phyloP scores from a whole-genome alignment of 495 filamentous ascomycete species.

The Aspergillus biplanus region DNA sequence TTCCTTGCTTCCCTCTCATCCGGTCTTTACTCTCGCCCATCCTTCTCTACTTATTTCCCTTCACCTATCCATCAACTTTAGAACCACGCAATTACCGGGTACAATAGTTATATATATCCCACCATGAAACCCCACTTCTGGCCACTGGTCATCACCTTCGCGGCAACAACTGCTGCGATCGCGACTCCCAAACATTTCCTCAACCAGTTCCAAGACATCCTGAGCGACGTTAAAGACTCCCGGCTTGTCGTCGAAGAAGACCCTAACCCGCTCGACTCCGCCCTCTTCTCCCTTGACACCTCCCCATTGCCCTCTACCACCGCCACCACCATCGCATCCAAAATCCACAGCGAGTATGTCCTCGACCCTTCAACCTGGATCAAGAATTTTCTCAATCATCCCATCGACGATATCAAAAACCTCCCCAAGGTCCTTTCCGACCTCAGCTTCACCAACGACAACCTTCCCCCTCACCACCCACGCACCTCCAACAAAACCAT shows the following conservation, averaged over 20 bases:
- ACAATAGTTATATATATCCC: background rate
- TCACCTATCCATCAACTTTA: background rate
- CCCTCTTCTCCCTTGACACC: background rate
- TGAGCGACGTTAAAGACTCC: background rate
- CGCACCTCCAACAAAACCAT: constrained; percentile 65
- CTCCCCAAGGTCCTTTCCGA: constrained; percentile 2
- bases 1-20: background rate
- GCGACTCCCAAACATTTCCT: background rate
- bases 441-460: constrained; percentile 1
- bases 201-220: background rate
- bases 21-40: background rate
- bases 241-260: background rate
- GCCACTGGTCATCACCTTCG: constrained; percentile 7
- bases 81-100: background rate
- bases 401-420: constrained; percentile 17
- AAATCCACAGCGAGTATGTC: background rate
- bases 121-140: constrained; percentile 11
- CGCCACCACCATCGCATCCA: background rate
- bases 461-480: constrained; percentile 20
- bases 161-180: constrained; percentile 7
- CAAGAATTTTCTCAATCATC: constrained; percentile 9
- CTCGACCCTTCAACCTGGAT: constrained; percentile 6
- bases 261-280: constrained; percentile 3
- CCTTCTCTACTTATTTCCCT: background rate
- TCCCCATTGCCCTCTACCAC: background rate